Evolutionary conservation across 1,284 basidiomycete genomes (phyloP).

Genomic region (Phlebopus sp.): DNA sequence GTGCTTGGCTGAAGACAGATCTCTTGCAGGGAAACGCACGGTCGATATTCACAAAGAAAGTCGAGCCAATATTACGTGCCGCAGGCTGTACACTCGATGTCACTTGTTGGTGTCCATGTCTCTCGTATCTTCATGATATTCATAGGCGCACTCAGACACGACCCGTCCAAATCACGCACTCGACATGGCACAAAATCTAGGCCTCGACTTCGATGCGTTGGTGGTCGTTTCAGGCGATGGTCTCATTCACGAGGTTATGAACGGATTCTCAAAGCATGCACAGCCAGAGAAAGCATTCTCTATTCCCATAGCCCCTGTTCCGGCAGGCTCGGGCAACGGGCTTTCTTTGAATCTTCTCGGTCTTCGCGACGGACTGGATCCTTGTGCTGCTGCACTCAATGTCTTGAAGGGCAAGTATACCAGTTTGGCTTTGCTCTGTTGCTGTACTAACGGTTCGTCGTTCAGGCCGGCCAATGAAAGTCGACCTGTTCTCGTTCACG

Average conservation of each 20-base stretch:
- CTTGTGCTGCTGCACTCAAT: conserved; percentile 76
- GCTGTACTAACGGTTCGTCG: conserved; percentile 3
- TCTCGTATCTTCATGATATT: conserved; percentile 6
- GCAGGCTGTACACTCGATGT: conserved; percentile 71
- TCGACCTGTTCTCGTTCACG: conserved; percentile 81
- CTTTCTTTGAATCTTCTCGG: conserved; percentile 76
- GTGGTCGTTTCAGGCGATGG: conserved; percentile 91
- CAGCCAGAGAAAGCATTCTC: conserved; percentile 70
- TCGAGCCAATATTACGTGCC: conserved; percentile 79
- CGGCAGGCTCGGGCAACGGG: conserved; percentile 86
- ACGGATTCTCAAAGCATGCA: conserved; percentile 79
- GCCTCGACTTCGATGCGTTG: conserved; percentile 73
- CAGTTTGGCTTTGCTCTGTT: neutral
- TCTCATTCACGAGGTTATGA: conserved; percentile 87
- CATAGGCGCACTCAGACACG: conserved; percentile 53
- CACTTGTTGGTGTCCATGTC: conserved; percentile 46
- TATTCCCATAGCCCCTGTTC: conserved; percentile 83
- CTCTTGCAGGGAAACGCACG: conserved; percentile 65
- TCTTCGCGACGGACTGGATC: conserved; percentile 70
- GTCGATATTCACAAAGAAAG: conserved; percentile 58
- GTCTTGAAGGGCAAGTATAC: conserved; percentile 75
- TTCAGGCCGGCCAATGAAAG: conserved; percentile 64
- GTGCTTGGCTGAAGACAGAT: neutral
- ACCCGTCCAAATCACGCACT: conserved; percentile 70
- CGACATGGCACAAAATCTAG: conserved; percentile 63